phyloP scores from a whole-genome alignment of 2,329 filamentous ascomycete species.

The Diplocarpon mali region DNA sequence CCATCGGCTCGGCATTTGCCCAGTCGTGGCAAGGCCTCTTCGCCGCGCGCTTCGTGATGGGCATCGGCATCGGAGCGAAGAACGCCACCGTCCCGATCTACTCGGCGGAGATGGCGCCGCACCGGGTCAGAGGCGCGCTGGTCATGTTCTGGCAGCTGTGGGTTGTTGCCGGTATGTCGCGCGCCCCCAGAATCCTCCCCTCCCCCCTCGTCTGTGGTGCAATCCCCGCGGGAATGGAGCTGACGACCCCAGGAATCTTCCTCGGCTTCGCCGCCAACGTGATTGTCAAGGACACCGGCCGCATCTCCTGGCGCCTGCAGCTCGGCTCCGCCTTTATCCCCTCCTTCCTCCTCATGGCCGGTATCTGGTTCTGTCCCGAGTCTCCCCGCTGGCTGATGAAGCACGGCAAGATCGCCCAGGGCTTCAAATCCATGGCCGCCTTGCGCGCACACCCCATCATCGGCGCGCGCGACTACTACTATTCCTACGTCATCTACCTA shows the following conservation, averaged over 20 bases:
- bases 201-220: slow-evolving; percentile 37
- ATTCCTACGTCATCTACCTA: slow-evolving; percentile 49
- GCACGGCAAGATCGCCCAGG: slow-evolving; percentile 31
- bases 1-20: slow-evolving; percentile 45
- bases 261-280: slow-evolving; percentile 31
- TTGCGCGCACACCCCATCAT: slow-evolving; percentile 51
- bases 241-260: slow-evolving; percentile 50
- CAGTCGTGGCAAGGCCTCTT: slow-evolving; percentile 47
- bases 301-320: slow-evolving; percentile 50
- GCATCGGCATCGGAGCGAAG: slow-evolving; percentile 48
- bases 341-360: slow-evolving; percentile 42
- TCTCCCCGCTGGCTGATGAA: slow-evolving; percentile 54
- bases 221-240: not conserved
- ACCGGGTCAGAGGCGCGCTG: slow-evolving; percentile 45
- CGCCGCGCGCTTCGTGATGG: slow-evolving; percentile 41
- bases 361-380: slow-evolving; percentile 57
- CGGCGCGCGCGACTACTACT: slow-evolving; percentile 51
- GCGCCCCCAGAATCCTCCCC: slow-evolving; percentile 7
- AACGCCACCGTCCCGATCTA: slow-evolving; percentile 38
- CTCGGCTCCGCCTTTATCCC: slow-evolving; percentile 54
- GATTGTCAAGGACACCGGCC: slow-evolving; percentile 40
- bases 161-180: slow-evolving; percentile 62
- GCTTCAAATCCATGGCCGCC: slow-evolving; percentile 46
- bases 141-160: slow-evolving; percentile 79
- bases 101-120: slow-evolving; percentile 42